Percentiles rank a stretch among this genome's conserved stretches.
These are phyloP conservation scores for Tetrahymena borealis DNA, from an alignment of 73 alveolate genomes.

Conservation along the genomic window DNA sequence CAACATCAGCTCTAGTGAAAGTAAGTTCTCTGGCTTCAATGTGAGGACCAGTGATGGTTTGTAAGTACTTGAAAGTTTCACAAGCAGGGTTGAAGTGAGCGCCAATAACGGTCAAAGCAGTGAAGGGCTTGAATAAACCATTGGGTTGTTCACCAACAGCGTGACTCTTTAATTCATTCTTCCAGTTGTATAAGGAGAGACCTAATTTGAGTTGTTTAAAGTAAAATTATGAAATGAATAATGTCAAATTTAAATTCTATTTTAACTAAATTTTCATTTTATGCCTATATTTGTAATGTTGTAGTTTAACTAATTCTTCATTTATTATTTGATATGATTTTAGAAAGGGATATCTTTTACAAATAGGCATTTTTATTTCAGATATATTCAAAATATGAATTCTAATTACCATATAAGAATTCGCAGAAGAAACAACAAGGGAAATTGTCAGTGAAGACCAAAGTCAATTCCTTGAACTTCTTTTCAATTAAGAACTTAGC, in stretches of 20 bases:
- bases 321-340: no score
- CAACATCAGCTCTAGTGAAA: not conserved
- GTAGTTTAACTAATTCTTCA: no score
- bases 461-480: not conserved
- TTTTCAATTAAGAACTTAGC: not conserved
- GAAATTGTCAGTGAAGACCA: not conserved
- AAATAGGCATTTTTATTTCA: no score
- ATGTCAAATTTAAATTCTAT: no score
- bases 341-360: no score
- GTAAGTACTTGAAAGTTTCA: not conserved
- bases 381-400: not conserved
- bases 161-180: constrained; percentile 2
- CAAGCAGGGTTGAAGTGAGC: not conserved
- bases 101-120: not conserved
- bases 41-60: not conserved
- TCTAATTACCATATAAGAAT: not conserved
- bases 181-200: not conserved
- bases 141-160: not conserved
- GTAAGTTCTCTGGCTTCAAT: constrained; percentile 1
- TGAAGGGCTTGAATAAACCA: not conserved
- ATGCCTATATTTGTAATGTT: no score
- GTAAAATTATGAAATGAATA: not conserved
- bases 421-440: not conserved
- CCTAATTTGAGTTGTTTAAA: no score
- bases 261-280: no score